Evolutionary conservation across 2,329 filamentous ascomycete species (phyloP), one percentile per base, ranked within the genome.

Genomic region (Diaporthe aspalathi): DNA sequence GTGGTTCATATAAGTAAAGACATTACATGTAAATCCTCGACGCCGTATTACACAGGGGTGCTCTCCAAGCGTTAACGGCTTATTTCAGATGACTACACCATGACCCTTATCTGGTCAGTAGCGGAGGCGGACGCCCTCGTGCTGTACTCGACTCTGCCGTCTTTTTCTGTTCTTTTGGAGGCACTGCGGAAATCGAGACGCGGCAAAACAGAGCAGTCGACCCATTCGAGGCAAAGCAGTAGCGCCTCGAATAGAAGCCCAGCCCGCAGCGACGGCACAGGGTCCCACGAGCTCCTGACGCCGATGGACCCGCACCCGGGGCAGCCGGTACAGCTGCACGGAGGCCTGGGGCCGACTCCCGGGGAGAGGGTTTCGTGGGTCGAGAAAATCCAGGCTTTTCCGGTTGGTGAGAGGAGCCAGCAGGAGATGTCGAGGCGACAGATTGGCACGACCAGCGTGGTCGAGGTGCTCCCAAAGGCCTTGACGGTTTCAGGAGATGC

Each of bases 311-410:
- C 50, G 38, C 60, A 65, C 9, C 60, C 60, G 14, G 60, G 60
- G 43, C 52, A 56, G 66, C 50, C 54, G 5, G 52, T 57, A 5
- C 16, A n/a, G 9, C 24, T 68, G 45, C 27, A 54, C 29, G 66
- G 52, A 16, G 38, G 38, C 3, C 45, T 57, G n/a, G 50, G 50
- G 40, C 66, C 66, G 14, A 68, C 66, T 1, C 66, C 66, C n/a
- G 40, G 66, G 43, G 66, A 68, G 32, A 47, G 66, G 38, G 17
- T 68, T 8, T 40, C 53, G 16, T 60, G 67, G 67, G 20, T 69
- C n/a, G 54, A 62, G 29, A 69, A 52, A n/a, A 22, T 62, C 17
- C 67, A 69, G 43, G 40, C 67, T 6, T 69, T 69, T 29, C 67
- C 67, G 3, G 56, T 60, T 1, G 67, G 56, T 8, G 54, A 60